Evolutionary conservation across 768 basidiomycete species (phyloP).

Genomic region (Leucocoprinus sp.): DNA sequence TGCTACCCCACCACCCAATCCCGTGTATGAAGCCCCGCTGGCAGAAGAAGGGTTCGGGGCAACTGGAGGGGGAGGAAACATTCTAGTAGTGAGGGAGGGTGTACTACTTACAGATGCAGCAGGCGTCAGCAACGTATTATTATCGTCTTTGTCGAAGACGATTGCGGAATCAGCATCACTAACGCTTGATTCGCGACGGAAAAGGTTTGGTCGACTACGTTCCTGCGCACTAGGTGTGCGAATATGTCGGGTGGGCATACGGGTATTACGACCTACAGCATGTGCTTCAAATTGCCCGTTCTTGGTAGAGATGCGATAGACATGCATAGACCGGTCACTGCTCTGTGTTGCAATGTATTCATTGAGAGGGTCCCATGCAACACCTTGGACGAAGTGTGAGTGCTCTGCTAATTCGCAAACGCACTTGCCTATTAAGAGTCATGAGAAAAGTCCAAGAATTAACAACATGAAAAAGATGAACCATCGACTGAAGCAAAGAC

Average conservation of each 20-base stretch:
- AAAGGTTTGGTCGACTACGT: conserved; percentile 47
- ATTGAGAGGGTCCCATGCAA: conserved; percentile 97
- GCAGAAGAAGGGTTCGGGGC: not conserved
- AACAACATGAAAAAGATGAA: conserved; percentile 22
- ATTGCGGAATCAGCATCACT: conserved; percentile 64
- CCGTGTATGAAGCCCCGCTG: not conserved
- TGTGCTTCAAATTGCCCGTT: conserved; percentile 84
- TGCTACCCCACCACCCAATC: no score
- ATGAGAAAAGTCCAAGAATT: conserved; percentile 13
- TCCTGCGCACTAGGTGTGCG: conserved; percentile 59
- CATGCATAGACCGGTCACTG: conserved; percentile 92
- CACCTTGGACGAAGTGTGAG: conserved; percentile 95
- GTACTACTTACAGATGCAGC: conserved; percentile 63
- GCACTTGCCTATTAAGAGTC: conserved; percentile 55
- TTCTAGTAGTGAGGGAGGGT: conserved; percentile 38
- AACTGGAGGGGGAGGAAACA: conserved; percentile 62
- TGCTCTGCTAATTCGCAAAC: conserved; percentile 90
- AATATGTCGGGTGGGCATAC: conserved; percentile 62
- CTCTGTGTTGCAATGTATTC: conserved; percentile 97
- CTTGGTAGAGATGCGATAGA: conserved; percentile 76
- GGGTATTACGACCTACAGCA: conserved; percentile 82
- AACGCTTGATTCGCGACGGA: conserved; percentile 60
- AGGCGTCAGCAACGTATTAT: conserved; percentile 45
- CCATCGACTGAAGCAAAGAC: conserved; percentile 74
- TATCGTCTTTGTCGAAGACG: conserved; percentile 27